These are phyloP conservation scores for Lasiodiplodia citricola DNA, from an alignment of 2,329 filamentous ascomycete genomes.

Conservation along the genomic window DNA sequence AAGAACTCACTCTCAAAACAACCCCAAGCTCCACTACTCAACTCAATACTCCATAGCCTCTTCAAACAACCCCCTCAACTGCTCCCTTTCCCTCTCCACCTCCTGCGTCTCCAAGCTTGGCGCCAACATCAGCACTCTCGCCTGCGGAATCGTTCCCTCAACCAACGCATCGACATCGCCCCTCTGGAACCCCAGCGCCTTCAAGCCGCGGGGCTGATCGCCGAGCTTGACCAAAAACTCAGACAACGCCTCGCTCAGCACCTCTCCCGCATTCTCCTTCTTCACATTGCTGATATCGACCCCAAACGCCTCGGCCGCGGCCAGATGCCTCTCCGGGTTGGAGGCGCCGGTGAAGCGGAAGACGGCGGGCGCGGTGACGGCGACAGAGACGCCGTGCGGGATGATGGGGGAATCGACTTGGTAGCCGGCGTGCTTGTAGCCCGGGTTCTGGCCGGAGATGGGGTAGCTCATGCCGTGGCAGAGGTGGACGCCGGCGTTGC, in stretches of 20 bases:
- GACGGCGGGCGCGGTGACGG: slow-evolving; percentile 89
- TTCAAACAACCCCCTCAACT: slow-evolving; percentile 54
- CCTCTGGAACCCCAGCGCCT: slow-evolving; percentile 77
- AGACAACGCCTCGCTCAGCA: slow-evolving; percentile 80
- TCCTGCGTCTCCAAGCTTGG: slow-evolving; percentile 68
- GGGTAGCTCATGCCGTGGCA: slow-evolving; percentile 96
- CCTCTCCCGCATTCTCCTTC: slow-evolving; percentile 85
- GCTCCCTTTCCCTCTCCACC: slow-evolving; percentile 55
- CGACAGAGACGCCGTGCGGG: slow-evolving; percentile 93
- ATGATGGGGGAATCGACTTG: slow-evolving; percentile 78
- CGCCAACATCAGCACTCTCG: slow-evolving; percentile 87
- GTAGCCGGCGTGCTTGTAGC: slow-evolving; percentile 90
- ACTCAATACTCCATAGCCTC: slow-evolving; percentile 35
- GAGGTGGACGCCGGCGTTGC: slow-evolving; percentile 93
- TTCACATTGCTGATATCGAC: slow-evolving; percentile 89
- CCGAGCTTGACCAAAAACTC: slow-evolving; percentile 83
- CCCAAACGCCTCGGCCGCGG: slow-evolving; percentile 87
- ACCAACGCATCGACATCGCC: slow-evolving; percentile 82
- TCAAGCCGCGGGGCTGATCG: slow-evolving; percentile 87
- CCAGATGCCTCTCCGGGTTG: slow-evolving; percentile 89
- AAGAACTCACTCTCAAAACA: too few relatives aligned
- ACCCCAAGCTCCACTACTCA: background rate
- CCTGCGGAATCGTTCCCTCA: slow-evolving; percentile 93
- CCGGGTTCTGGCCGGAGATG: slow-evolving; percentile 92
- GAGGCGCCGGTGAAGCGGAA: slow-evolving; percentile 92